Evolutionary conservation across 371 early-diverging fungal species (phyloP).

Genomic region (Phascolomyces articulosus): DNA sequence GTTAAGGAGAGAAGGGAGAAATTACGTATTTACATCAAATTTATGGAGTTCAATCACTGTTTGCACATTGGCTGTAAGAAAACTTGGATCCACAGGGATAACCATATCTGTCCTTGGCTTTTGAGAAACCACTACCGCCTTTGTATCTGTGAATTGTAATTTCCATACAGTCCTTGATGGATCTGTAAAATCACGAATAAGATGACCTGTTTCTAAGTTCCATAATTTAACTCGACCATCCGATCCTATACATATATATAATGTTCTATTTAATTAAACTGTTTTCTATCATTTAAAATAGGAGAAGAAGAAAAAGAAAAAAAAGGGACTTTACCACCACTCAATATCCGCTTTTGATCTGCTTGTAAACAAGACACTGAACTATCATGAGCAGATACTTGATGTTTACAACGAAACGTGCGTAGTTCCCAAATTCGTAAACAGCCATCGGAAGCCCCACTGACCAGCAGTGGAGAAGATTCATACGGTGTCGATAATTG

Average conservation of each 20-base stretch:
- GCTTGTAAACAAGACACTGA: constrained; percentile 87
- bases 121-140: constrained; percentile 61
- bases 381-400: constrained; percentile 77
- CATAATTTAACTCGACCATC: constrained; percentile 86
- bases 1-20: background rate
- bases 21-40: constrained; percentile 27
- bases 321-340: constrained; percentile 53
- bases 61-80: constrained; percentile 9
- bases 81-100: background rate
- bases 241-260: constrained; percentile 38
- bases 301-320: background rate
- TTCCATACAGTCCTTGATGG: constrained; percentile 62
- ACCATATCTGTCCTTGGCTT: constrained; percentile 16
- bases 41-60: constrained; percentile 47
- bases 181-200: constrained; percentile 66
- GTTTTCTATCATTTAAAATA: too few relatives aligned
- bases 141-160: constrained; percentile 56
- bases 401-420: constrained; percentile 60
- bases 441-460: constrained; percentile 85
- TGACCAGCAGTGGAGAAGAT: constrained; percentile 67
- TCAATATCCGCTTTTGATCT: constrained; percentile 75
- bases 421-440: constrained; percentile 84
- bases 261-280: too few relatives aligned
- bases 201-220: constrained; percentile 74
- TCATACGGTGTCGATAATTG: constrained; percentile 50